These are phyloP conservation scores for Fusarium sp. DNA, from an alignment of 2,329 filamentous ascomycete genomes.

Conservation along the genomic window DNA sequence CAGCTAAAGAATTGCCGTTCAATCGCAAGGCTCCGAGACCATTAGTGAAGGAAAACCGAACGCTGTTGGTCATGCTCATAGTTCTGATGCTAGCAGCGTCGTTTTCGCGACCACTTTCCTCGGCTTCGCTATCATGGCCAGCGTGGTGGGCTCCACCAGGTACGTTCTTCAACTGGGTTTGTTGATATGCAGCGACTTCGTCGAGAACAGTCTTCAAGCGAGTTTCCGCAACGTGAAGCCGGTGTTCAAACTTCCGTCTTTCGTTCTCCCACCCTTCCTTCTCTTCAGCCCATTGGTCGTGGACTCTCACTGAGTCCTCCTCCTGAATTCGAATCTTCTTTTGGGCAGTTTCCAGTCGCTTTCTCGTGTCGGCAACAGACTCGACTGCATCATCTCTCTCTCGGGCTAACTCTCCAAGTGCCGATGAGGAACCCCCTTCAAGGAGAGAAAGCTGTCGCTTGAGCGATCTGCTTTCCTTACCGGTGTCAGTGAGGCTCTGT, in stretches of 20 bases:
- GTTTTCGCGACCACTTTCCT: slow-evolving; percentile 71
- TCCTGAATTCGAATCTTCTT: slow-evolving; percentile 84
- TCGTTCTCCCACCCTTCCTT: slow-evolving; percentile 88
- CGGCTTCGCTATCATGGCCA: slow-evolving; percentile 67
- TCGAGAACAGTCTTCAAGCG: slow-evolving; percentile 86
- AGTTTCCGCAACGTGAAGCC: slow-evolving; percentile 89
- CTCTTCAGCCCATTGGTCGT: slow-evolving; percentile 85
- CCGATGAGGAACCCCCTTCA: slow-evolving; percentile 88
- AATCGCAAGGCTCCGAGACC: slow-evolving; percentile 65
- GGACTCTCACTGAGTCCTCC: slow-evolving; percentile 82
- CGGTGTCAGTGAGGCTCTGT: slow-evolving; percentile 68
- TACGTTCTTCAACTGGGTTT: slow-evolving; percentile 59
- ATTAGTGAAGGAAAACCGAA: slow-evolving; percentile 78
- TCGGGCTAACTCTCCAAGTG: slow-evolving; percentile 82
- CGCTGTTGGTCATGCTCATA: slow-evolving; percentile 77
- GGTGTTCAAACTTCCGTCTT: slow-evolving; percentile 82
- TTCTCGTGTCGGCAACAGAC: slow-evolving; percentile 75
- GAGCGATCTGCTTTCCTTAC: slow-evolving; percentile 81
- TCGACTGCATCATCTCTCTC: slow-evolving; percentile 89
- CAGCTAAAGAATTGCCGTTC: slow-evolving; percentile 82
- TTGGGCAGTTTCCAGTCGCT: slow-evolving; percentile 80
- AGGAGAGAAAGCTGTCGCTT: slow-evolving; percentile 88
- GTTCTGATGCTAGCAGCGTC: slow-evolving; percentile 79
- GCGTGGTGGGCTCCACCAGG: slow-evolving; percentile 47
- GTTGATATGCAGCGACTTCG: slow-evolving; percentile 81